A percentile compares a stretch with the other conserved stretches of the same genome.
Conservation (phyloP, 176 grass and related monocot species). For the Pontederia crassipes region DNA sequence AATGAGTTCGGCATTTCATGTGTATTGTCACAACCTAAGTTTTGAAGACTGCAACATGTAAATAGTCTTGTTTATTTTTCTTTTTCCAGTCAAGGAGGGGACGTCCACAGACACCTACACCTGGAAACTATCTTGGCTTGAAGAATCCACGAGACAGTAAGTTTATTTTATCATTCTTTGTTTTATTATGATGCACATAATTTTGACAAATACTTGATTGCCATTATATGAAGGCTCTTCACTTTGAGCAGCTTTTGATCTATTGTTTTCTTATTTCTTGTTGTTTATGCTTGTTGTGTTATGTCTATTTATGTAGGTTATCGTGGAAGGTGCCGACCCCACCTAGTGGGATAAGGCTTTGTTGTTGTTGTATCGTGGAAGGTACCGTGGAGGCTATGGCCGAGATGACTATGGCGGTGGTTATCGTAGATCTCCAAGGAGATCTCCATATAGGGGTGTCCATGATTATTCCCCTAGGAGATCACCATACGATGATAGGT, state of each 20-base stretch:
- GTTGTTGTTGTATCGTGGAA: too few species aligned
- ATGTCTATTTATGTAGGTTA: conserved; percentile 12
- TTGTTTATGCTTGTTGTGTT: not conserved
- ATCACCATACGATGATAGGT: conserved; percentile 31
- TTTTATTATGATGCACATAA: too few species aligned
- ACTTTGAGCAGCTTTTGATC: too few species aligned
- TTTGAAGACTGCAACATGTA: not conserved
- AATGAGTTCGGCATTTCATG: conserved; percentile 7
- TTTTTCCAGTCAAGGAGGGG: conserved; percentile 46
- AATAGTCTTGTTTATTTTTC: not conserved
- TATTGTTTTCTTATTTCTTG: too few species aligned
- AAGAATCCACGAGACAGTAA: conserved; percentile 5
- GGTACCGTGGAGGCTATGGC: conserved; percentile 43
- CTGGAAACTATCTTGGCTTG: conserved; percentile 59
- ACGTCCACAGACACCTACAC: conserved; percentile 46
- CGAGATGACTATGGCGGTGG: conserved; percentile 53
- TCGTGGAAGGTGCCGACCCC: too few species aligned
- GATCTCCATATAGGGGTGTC: conserved; percentile 27
- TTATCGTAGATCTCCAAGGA: conserved; percentile 53
- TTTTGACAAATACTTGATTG: too few species aligned
- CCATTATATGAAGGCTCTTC: too few species aligned
- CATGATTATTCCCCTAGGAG: conserved; percentile 44
- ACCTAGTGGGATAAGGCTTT: too few species aligned
- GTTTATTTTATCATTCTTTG: not conserved
- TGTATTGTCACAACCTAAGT: not conserved